These are phyloP conservation scores for Madurella fahalii DNA, from an alignment of 2,329 filamentous ascomycete genomes.

Conservation along the genomic window DNA sequence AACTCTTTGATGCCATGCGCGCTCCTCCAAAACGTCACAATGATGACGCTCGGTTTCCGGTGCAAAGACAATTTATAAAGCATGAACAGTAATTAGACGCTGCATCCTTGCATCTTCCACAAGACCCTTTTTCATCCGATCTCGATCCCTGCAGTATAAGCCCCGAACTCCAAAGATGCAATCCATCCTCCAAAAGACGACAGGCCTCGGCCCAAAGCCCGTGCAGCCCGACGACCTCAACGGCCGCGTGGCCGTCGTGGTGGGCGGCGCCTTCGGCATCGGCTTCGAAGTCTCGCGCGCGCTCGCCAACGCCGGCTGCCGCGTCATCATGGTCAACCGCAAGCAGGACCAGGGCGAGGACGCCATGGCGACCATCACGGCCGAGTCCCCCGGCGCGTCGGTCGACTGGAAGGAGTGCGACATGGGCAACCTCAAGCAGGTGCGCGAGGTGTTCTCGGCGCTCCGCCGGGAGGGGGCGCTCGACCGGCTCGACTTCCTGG, in stretches of 20 bases:
- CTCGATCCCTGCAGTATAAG: neutral
- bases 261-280: conserved; percentile 38
- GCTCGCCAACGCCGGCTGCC: conserved; percentile 33
- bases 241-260: conserved; percentile 36
- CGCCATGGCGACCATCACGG: conserved; percentile 29
- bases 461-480: conserved; percentile 35
- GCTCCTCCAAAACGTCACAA: no score
- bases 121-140: neutral
- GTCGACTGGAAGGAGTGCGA: conserved; percentile 42
- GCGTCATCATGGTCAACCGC: conserved; percentile 36
- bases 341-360: conserved; percentile 31
- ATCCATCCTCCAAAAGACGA: conserved; percentile 32
- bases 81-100: no score
- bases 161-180: conserved; percentile 32
- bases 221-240: conserved; percentile 33
- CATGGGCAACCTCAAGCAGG: conserved; percentile 36
- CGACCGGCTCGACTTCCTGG: conserved; percentile 39
- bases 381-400: conserved; percentile 29
- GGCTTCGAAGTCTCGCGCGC: conserved; percentile 36
- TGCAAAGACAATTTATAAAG: no score
- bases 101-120: no score
- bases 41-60: no score
- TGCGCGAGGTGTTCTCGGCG: conserved; percentile 36
- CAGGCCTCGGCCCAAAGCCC: conserved; percentile 34
- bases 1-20: no score